phyloP scores from a whole-genome alignment of 108 stramenopile genomes.

The Halocafeteria seosinensis region DNA sequence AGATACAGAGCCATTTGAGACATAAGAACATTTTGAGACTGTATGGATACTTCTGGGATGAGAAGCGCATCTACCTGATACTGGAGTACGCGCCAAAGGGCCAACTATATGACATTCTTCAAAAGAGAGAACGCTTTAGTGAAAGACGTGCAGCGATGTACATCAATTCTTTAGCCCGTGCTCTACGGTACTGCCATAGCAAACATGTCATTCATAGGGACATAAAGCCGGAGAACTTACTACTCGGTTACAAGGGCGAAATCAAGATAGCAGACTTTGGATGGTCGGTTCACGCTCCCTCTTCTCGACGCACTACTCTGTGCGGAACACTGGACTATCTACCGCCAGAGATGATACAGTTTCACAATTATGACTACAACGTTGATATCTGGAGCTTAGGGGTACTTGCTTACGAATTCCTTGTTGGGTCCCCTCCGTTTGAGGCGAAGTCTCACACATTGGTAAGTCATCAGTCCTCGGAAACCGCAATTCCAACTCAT shows the following conservation, averaged over 20 bases:
- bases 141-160: slow-evolving; percentile 61
- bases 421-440: slow-evolving; percentile 81
- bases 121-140: slow-evolving; percentile 41
- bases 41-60: slow-evolving; percentile 93
- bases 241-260: slow-evolving; percentile 69
- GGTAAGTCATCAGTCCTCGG: too few species aligned
- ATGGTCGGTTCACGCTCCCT: slow-evolving; percentile 92
- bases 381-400: slow-evolving; percentile 44
- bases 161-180: slow-evolving; percentile 62
- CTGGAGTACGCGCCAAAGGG: slow-evolving; percentile 86
- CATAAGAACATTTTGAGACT: slow-evolving; percentile 85
- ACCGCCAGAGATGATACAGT: slow-evolving; percentile 10
- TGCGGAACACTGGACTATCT: slow-evolving; percentile 87
- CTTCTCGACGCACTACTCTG: slow-evolving; percentile 67
- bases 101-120: slow-evolving; percentile 82
- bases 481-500: too few species aligned
- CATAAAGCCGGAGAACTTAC: slow-evolving; percentile 95
- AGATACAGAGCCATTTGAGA: slow-evolving; percentile 87
- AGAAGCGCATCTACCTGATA: slow-evolving; percentile 85
- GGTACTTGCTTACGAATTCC: slow-evolving; percentile 79
- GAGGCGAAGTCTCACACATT: slow-evolving; percentile 78
- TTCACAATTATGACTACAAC: slow-evolving; percentile 31
- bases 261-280: slow-evolving; percentile 99
- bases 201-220: slow-evolving; percentile 96
- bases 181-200: slow-evolving; percentile 76